A percentile compares a stretch with the other conserved stretches of the same genome.
phyloP scores from a whole-genome alignment of 805 yeast genomes.

The Starmerella apis region DNA sequence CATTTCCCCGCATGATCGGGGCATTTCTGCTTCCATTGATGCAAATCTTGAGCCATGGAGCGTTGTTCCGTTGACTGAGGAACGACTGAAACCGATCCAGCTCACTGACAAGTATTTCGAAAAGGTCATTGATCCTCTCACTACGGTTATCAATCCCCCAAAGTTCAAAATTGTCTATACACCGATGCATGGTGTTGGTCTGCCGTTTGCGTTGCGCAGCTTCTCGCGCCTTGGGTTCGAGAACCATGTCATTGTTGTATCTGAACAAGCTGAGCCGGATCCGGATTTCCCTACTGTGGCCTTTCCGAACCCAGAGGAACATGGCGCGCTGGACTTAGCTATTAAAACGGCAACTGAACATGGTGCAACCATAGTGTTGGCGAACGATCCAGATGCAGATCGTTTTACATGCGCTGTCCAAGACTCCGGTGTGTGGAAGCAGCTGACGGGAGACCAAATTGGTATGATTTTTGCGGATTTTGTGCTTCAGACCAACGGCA shows the following conservation, averaged over 20 bases:
- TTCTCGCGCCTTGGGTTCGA: constrained; percentile 34
- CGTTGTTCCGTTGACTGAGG: constrained; percentile 8
- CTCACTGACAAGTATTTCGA: constrained; percentile 7
- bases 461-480: constrained; percentile 75
- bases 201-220: constrained; percentile 43
- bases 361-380: constrained; percentile 51
- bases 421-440: constrained; percentile 49
- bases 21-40: constrained; percentile 56
- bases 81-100: constrained; percentile 3
- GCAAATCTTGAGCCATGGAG: constrained; percentile 51
- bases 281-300: constrained; percentile 76
- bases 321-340: constrained; percentile 75
- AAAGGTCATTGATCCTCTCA: constrained; percentile 13
- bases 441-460: constrained; percentile 82
- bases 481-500: constrained; percentile 29
- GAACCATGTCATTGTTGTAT: constrained; percentile 38
- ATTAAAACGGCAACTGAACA: constrained; percentile 47
- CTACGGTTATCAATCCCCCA: neutral
- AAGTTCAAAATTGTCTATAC: constrained; percentile 55
- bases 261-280: constrained; percentile 63
- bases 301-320: constrained; percentile 94
- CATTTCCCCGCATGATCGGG: constrained; percentile 77
- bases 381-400: constrained; percentile 97
- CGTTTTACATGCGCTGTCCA: constrained; percentile 74
- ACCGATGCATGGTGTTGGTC: constrained; percentile 94